A percentile compares a stretch with the other conserved stretches of the same genome.
These are phyloP conservation scores for Paramarasmius palmivorus DNA, from an alignment of 1,284 basidiomycete genomes.

Conservation along the genomic window DNA sequence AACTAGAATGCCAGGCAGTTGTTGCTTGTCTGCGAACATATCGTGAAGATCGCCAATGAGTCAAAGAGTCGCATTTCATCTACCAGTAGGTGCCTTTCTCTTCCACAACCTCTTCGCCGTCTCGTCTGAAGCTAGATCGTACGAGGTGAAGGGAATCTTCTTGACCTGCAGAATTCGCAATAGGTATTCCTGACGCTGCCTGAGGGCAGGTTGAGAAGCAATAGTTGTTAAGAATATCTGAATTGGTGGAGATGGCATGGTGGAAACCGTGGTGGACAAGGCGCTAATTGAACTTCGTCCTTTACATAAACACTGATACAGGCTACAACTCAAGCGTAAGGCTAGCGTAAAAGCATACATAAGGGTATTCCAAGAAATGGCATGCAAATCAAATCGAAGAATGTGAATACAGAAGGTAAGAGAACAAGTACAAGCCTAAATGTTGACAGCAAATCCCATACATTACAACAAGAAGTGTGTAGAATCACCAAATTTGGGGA, in stretches of 20 bases:
- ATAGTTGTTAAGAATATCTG: conserved; percentile 84
- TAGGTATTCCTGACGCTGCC: conserved; percentile 77
- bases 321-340: too few species aligned
- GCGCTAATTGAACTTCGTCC: too few species aligned
- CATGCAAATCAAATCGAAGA: conserved; percentile 66
- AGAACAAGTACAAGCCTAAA: too few species aligned
- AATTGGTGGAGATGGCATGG: conserved; percentile 76
- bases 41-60: not conserved
- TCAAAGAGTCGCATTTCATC: conserved; percentile 18
- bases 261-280: conserved; percentile 10
- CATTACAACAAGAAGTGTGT: not conserved
- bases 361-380: too few species aligned
- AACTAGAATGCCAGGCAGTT: conserved; percentile 77
- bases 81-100: conserved; percentile 71
- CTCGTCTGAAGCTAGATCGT: conserved; percentile 81
- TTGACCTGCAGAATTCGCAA: conserved; percentile 78
- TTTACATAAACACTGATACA: too few species aligned
- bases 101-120: conserved; percentile 69
- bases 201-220: conserved; percentile 71
- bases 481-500: conserved; percentile 68
- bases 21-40: conserved; percentile 62
- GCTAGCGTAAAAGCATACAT: too few species aligned
- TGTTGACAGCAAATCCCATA: too few species aligned
- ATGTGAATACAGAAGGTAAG: conserved; percentile 70
- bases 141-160: conserved; percentile 77